Conservation (phyloP, 2,329 filamentous ascomycete genomes). For the Ceratocystiopsis minuta region DNA sequence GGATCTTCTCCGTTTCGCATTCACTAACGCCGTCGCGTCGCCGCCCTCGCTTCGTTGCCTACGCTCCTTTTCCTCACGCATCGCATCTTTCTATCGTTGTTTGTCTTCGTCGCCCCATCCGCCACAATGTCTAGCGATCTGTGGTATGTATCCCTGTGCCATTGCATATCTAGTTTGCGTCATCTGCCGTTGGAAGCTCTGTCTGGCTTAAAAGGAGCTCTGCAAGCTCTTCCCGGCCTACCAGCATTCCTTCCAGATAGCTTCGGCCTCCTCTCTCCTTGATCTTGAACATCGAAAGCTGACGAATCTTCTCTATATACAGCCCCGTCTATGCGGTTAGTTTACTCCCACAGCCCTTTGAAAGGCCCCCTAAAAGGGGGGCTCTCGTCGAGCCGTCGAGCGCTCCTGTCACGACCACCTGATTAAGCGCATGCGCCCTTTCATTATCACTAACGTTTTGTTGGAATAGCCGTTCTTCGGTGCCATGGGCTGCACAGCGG, state of each 20-base stretch:
- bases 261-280: neutral
- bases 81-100: neutral
- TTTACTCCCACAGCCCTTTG: conserved; percentile 21
- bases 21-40: neutral
- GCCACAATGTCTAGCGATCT: conserved; percentile 10
- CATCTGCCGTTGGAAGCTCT: neutral
- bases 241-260: neutral
- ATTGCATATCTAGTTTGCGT: neutral
- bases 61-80: neutral
- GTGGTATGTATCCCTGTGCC: conserved; percentile 4
- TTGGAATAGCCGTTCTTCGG: conserved; percentile 63
- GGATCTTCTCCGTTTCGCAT: conserved; percentile 1
- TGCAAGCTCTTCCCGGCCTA: neutral
- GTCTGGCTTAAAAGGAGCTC: neutral
- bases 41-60: too few species aligned
- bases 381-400: too few species aligned
- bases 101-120: neutral
- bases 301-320: conserved; percentile 10
- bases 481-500: conserved; percentile 77
- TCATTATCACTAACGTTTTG: neutral
- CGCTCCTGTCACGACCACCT: too few species aligned
- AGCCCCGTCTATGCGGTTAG: conserved; percentile 99
- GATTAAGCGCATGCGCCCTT: too few species aligned
- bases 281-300: conserved; percentile 1
- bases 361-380: too few species aligned